Conservation (phyloP, 1,139 yeast species). For the Candida albicans region DNA sequence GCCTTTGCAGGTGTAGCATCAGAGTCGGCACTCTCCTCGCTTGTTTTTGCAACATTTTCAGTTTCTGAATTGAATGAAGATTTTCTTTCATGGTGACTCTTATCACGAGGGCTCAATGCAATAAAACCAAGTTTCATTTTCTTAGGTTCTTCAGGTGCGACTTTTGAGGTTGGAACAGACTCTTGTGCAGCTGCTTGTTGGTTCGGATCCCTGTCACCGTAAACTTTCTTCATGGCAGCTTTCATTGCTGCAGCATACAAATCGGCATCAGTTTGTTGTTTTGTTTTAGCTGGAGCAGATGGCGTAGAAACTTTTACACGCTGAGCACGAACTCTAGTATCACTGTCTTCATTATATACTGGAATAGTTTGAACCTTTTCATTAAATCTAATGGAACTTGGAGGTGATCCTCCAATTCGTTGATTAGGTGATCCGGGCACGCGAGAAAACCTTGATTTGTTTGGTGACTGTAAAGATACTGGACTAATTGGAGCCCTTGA, state of each 20-base stretch:
- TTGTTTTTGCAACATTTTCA: background rate
- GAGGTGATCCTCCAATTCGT: slow-evolving; percentile 18
- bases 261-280: slow-evolving; percentile 12
- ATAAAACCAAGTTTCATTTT: slow-evolving; percentile 13
- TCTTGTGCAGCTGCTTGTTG: background rate
- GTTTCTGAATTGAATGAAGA: background rate
- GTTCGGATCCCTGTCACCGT: slow-evolving; percentile 24
- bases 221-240: slow-evolving; percentile 43
- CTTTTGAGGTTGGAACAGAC: background rate
- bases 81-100: background rate
- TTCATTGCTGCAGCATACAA: slow-evolving; percentile 39
- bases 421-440: background rate
- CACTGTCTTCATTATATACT: slow-evolving; percentile 16
- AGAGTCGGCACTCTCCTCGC: background rate
- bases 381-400: slow-evolving; percentile 39
- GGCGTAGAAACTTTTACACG: background rate
- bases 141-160: background rate
- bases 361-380: slow-evolving; percentile 44
- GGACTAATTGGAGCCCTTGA: no score
- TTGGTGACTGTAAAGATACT: slow-evolving; percentile 4
- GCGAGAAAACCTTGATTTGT: background rate
- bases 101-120: slow-evolving; percentile 8
- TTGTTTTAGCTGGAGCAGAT: slow-evolving; percentile 2
- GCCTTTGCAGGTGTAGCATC: background rate
- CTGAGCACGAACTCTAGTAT: background rate